Evolutionary conservation across 169 alveolate species (phyloP).

Genomic region (Cryptosporidium bovis): DNA sequence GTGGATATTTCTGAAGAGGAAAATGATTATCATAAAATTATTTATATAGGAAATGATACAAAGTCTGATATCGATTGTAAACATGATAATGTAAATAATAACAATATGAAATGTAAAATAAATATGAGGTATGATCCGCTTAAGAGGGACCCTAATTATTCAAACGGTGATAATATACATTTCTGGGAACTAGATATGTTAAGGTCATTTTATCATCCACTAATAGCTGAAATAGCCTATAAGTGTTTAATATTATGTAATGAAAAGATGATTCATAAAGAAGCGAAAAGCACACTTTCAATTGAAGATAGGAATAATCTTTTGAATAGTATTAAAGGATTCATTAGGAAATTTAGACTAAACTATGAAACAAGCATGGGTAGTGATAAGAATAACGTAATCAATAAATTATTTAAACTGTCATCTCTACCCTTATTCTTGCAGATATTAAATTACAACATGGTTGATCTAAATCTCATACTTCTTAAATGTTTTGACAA

Average conservation of each 20-base stretch:
- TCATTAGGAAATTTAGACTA: conserved; percentile 18
- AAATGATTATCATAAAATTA: neutral
- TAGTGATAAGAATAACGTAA: conserved; percentile 8
- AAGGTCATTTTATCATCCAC: conserved; percentile 53
- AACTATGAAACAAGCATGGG: neutral
- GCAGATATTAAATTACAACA: conserved; percentile 57
- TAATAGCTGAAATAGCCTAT: conserved; percentile 35
- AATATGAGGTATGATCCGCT: conserved; percentile 3
- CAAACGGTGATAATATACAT: conserved; percentile 38
- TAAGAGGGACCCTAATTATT: conserved; percentile 57
- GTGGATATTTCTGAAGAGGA: conserved; percentile 25
- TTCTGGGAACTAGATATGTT: conserved; percentile 64
- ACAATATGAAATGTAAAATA: neutral
- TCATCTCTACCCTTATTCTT: conserved; percentile 34
- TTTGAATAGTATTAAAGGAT: neutral
- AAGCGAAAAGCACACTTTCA: neutral
- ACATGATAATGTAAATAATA: neutral
- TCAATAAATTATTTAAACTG: conserved; percentile 10
- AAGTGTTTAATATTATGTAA: conserved; percentile 44
- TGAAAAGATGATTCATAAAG: neutral
- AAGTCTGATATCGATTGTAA: neutral
- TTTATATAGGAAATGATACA: neutral
- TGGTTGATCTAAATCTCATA: conserved; percentile 37
- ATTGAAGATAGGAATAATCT: neutral
- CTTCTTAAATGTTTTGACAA: conserved; percentile 19